Percentiles rank a stretch among this genome's conserved stretches.
Evolutionary conservation across 352 stramenopile species (phyloP).

Genomic region (Ophiocytium majus): DNA sequence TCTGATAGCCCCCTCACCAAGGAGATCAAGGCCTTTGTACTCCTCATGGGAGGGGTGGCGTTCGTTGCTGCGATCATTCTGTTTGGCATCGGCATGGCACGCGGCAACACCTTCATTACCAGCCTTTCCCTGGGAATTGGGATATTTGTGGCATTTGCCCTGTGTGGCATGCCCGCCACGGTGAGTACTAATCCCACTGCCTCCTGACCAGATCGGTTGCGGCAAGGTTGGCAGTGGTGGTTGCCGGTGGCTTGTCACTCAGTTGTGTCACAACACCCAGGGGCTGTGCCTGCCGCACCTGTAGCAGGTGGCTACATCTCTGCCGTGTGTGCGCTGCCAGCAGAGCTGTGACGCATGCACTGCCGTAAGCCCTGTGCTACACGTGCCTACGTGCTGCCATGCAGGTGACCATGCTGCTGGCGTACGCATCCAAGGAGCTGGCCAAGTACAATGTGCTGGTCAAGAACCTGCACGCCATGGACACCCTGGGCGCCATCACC

Average conservation of each 20-base stretch:
- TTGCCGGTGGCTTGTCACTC: too few relatives aligned
- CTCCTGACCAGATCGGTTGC: too few relatives aligned
- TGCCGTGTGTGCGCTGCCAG: too few relatives aligned
- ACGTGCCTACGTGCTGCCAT: background rate
- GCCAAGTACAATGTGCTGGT: slow-evolving; percentile 86
- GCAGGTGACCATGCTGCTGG: slow-evolving; percentile 80
- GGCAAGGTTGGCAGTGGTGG: too few relatives aligned
- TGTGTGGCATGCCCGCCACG: slow-evolving; percentile 6
- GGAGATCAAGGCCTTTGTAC: slow-evolving; percentile 23
- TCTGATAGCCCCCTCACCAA: slow-evolving; percentile 13
- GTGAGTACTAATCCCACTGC: slow-evolving; percentile 12
- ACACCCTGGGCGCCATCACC: slow-evolving; percentile 83
- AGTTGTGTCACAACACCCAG: too few relatives aligned
- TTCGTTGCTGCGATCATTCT: background rate
- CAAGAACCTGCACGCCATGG: slow-evolving; percentile 87
- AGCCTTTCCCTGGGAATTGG: background rate
- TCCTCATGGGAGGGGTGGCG: slow-evolving; percentile 1
- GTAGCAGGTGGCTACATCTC: too few relatives aligned
- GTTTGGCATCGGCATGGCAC: background rate
- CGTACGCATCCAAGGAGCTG: slow-evolving; percentile 80
- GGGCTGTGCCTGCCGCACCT: too few relatives aligned
- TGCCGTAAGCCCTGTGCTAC: too few relatives aligned
- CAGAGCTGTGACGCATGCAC: too few relatives aligned
- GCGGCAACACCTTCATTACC: background rate
- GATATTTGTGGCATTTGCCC: slow-evolving; percentile 21